Base-by-base conservation (phyloP, 1,139 yeast genomes). In the Yamadazyma epiphylla region DNA sequence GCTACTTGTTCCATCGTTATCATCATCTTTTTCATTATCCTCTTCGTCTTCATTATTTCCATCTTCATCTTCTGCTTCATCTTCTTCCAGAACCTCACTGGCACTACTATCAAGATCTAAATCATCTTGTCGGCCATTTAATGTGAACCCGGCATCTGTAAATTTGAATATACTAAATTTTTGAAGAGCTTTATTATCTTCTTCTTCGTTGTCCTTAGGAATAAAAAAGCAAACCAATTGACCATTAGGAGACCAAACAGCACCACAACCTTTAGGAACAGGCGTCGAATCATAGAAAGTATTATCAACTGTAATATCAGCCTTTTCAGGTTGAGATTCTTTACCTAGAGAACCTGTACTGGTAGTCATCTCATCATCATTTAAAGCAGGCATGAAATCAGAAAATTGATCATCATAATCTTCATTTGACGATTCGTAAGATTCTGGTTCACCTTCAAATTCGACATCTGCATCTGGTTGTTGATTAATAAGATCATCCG, bases 261-360 rank as follows among this genome's bases (percentile, higher is more conserved):
- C 96, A 7, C 96, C 96, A 61, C 96, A 88, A 3, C 91, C 94
- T 49, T 85, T 87, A 0, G 96, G 96, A 3, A 88, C 70, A 0
- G 96, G 96, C 0, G 95, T 86, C 22, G 88, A 80, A 48, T 87
- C 95, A 46, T 79, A 74, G 11, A 37, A 35, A 13, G 30, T 32
- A 14, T 30, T 32, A 11, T 31, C 19, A 8, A 14, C 7, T 7
- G 20, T 7, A 17, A 7, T 10, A 7, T 17, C 20, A 7, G 20
- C 9, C 20, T 17, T 17, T 10, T 7, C 7, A 17, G 20, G 7
- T 7, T 10, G 7, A 17, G 20, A 7, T 7, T 41, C 38, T 20
- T 36, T 41, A 10, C 37, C 39, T 14, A 42, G 29, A 2, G 48
- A 38, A 13, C 40, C 51, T n/a, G 39, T 29, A 32, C 47, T 34